A percentile compares a stretch with the other conserved stretches of the same genome.
phyloP scores from a whole-genome alignment of 768 basidiomycete genomes.

The Mycena alexandri region DNA sequence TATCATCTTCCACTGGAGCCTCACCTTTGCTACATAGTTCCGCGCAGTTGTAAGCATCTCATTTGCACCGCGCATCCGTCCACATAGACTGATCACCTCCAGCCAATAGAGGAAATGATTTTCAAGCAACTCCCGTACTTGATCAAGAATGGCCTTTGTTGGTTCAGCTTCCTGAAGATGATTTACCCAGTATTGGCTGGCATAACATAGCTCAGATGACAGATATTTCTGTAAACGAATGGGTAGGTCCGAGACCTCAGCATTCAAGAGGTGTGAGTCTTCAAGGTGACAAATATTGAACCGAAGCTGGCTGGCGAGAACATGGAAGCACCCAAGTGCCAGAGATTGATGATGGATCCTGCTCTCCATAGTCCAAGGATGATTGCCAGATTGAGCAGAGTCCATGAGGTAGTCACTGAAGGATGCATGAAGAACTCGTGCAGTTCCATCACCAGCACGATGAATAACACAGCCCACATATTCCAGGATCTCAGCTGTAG shows the following conservation, averaged over 20 bases:
- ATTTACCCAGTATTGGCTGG: neutral
- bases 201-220: neutral
- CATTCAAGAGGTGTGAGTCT: slow-evolving; percentile 11
- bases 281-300: slow-evolving; percentile 18
- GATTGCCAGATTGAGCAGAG: neutral
- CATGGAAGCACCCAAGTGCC: neutral
- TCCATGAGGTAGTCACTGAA: slow-evolving; percentile 13
- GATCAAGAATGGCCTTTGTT: neutral
- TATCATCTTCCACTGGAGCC: neutral
- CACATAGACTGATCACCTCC: slow-evolving; percentile 3
- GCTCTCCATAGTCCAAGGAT: neutral
- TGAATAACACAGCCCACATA: slow-evolving; percentile 4
- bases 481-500: neutral
- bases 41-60: neutral
- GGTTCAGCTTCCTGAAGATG: neutral
- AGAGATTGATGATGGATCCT: neutral
- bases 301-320: neutral
- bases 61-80: neutral
- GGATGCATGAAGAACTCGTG: neutral
- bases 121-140: neutral
- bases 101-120: neutral
- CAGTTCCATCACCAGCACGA: neutral
- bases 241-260: neutral
- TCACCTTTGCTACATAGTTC: neutral
- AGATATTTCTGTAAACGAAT: neutral